Percentiles rank a stretch among this genome's conserved stretches.
Conservation (phyloP, 1,139 yeast species). For the Blastobotrys serpentis region DNA sequence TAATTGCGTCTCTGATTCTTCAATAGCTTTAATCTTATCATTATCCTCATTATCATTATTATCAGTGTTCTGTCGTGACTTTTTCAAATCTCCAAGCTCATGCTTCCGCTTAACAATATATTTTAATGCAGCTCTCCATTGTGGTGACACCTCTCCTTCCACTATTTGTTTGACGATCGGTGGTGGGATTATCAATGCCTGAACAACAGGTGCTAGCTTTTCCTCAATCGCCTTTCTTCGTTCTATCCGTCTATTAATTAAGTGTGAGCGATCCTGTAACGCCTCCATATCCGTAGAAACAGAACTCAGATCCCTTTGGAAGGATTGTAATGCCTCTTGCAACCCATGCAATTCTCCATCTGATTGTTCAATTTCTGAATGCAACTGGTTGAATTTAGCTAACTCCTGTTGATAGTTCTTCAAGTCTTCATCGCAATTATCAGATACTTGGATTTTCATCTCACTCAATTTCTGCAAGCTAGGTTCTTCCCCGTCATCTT, state of each 20-base stretch:
- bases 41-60: neutral
- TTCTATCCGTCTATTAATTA: conserved; percentile 57
- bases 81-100: conserved; percentile 22
- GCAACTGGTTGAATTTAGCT: conserved; percentile 40
- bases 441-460: conserved; percentile 5
- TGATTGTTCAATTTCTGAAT: conserved; percentile 42
- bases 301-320: conserved; percentile 56
- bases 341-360: conserved; percentile 42
- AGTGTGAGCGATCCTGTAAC: conserved; percentile 56
- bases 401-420: conserved; percentile 26
- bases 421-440: neutral
- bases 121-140: conserved; percentile 38
- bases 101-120: conserved; percentile 28
- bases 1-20: conserved; percentile 42
- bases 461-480: conserved; percentile 8
- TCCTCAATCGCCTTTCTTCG: conserved; percentile 56
- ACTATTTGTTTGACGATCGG: conserved; percentile 34
- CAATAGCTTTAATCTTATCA: conserved; percentile 22
- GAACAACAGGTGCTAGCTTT: conserved; percentile 65
- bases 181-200: conserved; percentile 77
- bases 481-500: neutral
- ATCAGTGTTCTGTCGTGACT: conserved; percentile 14
- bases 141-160: conserved; percentile 34
- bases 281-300: conserved; percentile 60
- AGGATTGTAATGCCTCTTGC: conserved; percentile 46